Evolutionary conservation across 2,329 filamentous ascomycete genomes (phyloP), one percentile per base, ranked within the genome.

Genomic region (Fusarium circinatum): DNA sequence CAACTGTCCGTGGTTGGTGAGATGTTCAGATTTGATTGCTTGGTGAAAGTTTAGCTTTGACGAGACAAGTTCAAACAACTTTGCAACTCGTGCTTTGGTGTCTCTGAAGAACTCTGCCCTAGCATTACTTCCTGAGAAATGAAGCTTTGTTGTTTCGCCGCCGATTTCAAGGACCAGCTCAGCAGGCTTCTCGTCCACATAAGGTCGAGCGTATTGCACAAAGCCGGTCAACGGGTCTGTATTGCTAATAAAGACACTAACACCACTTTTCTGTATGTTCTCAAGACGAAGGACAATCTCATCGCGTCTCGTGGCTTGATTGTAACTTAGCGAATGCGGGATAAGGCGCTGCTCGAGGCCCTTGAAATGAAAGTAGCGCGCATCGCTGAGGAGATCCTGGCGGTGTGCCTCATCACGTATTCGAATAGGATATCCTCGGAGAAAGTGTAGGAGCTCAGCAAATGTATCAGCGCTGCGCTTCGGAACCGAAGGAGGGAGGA

Each of bases 321-420:
- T 98, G 82, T 90, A 95, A 58, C 87, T 90, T 68, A 96, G 92
- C 34, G 89, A 82, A 81, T 95, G 93, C 1, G 93, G 90, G 48
- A 98, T 92, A 17, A 98, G 86, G 73, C 90, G 91, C 82, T 98
- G 96, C 83, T 98, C 96, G 1, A 98, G 84, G 1, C 94, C 95
- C 79, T 95, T 96, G 76, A 98, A 91, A 80, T 98, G 94, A 82
- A 96, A 98, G 82, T 98, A 98, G 59, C 94, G 91, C 71, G 94
- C 96, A 81, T 98, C 96, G 45, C 93, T 89, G 4, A 98, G 85
- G 8, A 98, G 87, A 65, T 93, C 90, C 28, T 89, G 87, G 24
- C 96, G 91, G 79, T 98, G 96, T 6, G 88, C 86, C 72, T 95
- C 93, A 80, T 91, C 88, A 60, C 91, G 88, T 67, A 98, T 94